Evolutionary conservation across 257 asterid genomes (phyloP).

Genomic region (Solanum pennellii): DNA sequence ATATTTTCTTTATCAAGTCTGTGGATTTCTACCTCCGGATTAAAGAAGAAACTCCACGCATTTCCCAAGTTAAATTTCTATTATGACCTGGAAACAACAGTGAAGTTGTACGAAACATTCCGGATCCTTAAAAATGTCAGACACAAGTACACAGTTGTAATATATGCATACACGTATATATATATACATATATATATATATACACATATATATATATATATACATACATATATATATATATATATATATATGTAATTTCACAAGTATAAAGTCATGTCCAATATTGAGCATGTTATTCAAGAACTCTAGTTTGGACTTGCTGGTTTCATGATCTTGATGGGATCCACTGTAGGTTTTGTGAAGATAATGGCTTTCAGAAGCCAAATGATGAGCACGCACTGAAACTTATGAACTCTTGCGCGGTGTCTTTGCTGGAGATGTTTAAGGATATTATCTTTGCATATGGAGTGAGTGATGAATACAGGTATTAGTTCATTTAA

Average conservation of each 20-base stretch:
- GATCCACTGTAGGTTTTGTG: conserved; percentile 43
- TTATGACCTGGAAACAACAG: not conserved
- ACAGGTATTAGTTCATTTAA: conserved; percentile 37
- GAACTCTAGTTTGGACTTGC: not conserved
- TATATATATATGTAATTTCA: not conserved
- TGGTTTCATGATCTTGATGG: not conserved
- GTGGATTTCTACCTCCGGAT: not conserved
- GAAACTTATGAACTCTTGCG: conserved; percentile 83
- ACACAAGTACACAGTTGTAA: not conserved
- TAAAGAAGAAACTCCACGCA: not conserved
- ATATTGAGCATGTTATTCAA: not conserved
- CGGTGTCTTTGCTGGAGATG: conserved; percentile 55
- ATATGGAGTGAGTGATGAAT: conserved; percentile 89
- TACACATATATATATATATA: too few relatives aligned
- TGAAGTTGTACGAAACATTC: not conserved
- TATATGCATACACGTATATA: not conserved
- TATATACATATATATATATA: not conserved
- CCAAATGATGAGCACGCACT: conserved; percentile 81
- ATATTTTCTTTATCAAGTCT: not conserved
- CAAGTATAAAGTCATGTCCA: not conserved
- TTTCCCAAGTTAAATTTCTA: not conserved
- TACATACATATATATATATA: too few relatives aligned
- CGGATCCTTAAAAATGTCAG: not conserved
- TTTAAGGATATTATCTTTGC: conserved; percentile 67
- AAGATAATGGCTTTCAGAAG: conserved; percentile 71